Percentiles rank a stretch among this genome's conserved stretches.
These are phyloP conservation scores for Ochromonadaceae sp. DNA, from an alignment of 352 stramenopile species.

Conservation along the genomic window DNA sequence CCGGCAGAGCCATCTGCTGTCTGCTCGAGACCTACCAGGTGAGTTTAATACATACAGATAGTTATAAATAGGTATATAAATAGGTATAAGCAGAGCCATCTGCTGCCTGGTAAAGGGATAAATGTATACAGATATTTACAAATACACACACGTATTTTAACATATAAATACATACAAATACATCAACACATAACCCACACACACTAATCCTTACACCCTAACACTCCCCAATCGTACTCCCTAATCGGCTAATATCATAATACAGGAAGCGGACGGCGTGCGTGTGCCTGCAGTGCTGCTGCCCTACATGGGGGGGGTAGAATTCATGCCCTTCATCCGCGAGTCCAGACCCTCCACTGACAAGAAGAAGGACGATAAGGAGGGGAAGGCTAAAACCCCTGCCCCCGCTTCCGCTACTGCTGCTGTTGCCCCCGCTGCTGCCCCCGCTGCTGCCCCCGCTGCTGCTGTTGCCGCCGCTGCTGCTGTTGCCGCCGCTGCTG, in stretches of 20 bases:
- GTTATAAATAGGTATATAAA: too few species aligned
- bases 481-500: not conserved
- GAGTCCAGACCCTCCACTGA: too few species aligned
- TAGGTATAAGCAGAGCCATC: too few species aligned
- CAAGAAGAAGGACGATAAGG: not conserved
- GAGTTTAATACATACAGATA: too few species aligned
- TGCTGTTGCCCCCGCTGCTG: not conserved
- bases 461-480: not conserved
- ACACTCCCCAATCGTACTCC: too few species aligned
- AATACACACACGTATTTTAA: too few species aligned
- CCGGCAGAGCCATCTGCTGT: slow-evolving; percentile 94
- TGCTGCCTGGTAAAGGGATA: too few species aligned
- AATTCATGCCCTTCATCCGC: slow-evolving; percentile 96
- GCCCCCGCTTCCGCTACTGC: not conserved
- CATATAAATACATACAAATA: too few species aligned
- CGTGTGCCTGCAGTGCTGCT: slow-evolving; percentile 89
- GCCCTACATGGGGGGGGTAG: slow-evolving; percentile 93
- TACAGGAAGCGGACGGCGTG: slow-evolving; percentile 68
- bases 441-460: not conserved
- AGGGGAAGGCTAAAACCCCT: not conserved
- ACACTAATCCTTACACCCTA: too few species aligned
- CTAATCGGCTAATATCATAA: too few species aligned
- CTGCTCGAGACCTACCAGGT: slow-evolving; percentile 98
- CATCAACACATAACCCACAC: too few species aligned
- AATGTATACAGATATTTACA: too few species aligned